Percentiles rank a stretch among this genome's conserved stretches.
Conservation (phyloP, 148 eudicot species). For the Talinum fruticosum region DNA sequence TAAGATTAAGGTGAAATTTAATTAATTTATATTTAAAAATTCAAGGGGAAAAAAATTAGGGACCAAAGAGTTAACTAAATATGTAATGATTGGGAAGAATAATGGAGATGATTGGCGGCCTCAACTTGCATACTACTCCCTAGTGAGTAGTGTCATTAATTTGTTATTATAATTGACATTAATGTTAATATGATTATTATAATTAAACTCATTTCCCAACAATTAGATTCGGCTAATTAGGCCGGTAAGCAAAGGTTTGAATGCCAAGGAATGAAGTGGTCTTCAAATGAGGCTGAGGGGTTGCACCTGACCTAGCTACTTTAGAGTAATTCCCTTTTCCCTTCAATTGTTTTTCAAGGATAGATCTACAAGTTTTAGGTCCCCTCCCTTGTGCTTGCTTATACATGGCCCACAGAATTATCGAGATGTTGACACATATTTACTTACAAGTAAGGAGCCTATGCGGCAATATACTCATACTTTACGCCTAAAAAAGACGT, state of each 20-base stretch:
- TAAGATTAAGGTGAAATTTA: too few relatives aligned
- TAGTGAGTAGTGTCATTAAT: background rate
- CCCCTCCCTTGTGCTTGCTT: background rate
- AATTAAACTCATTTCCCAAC: slow-evolving; percentile 19
- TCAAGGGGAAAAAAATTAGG: too few relatives aligned
- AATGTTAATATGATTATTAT: background rate
- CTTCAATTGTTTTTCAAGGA: background rate
- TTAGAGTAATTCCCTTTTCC: background rate
- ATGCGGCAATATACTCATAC: too few relatives aligned
- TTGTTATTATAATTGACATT: background rate
- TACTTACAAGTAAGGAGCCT: too few relatives aligned
- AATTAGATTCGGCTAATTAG: slow-evolving; percentile 21
- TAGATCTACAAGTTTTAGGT: slow-evolving; percentile 4
- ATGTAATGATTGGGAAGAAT: slow-evolving; percentile 2
- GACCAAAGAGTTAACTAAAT: background rate
- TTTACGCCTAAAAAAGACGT: too few relatives aligned
- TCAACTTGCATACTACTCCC: background rate
- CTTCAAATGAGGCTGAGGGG: background rate
- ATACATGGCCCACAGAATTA: too few relatives aligned
- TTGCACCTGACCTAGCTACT: slow-evolving; percentile 8
- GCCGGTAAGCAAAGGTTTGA: slow-evolving; percentile 1
- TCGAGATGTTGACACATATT: too few relatives aligned
- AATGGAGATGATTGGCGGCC: background rate
- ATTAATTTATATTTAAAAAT: background rate
- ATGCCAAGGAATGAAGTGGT: background rate